Base-by-base conservation (phyloP, 1,284 basidiomycete genomes). In the Psilocybe mexicana region DNA sequence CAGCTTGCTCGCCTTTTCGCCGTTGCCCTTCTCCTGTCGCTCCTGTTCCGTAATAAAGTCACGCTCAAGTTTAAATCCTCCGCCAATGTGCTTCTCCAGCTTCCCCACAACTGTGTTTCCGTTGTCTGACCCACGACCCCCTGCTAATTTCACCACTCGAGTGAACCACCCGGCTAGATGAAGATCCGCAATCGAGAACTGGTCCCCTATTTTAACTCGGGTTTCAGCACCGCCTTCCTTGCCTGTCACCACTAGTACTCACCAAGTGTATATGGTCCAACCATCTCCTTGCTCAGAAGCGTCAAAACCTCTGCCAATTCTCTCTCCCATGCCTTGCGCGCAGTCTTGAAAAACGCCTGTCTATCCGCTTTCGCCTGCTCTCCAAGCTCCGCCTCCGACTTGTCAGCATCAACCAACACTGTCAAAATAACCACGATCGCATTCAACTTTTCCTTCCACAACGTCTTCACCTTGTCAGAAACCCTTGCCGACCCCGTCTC, bases 151-250 rank as follows among this genome's bases (percentile, higher is more conserved):
- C 10, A 86, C 82, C 8, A 94, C 63, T 30, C 86, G 81, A 2
- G 85, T 77, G 40, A 94, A 70, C 92, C 92, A 96, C 10, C 85
- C 86, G 2, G 84, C 86, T 26, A 94, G 75, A 67, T 94, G 92
- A 52, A 94, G 72, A 69, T 96, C 94, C 2, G 87, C 90, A 44
- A 93, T 76, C 6, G 87, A 91, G 67, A 94, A 71, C 60, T 92
- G 90, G 65, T 90, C 89, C 26, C 88, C 88, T 89, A 58, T 7
- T 25, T 25, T 10, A 25, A 44, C 23, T 43, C 10, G 7, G 25
- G 24, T 6, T 28, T 43, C 18, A 52, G 25, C 42, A 26, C 12
- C 25, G n/a, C 23, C 6, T n/a, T 36, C 14, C 33, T 18, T 25
- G 7, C 7, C 6, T n/a, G 33, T 6, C 11, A 51, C 43, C 47